A percentile compares a stretch with the other conserved stretches of the same genome.
Conservation (phyloP, 2,329 filamentous ascomycete species). For the Tolypocladium tropicale region DNA sequence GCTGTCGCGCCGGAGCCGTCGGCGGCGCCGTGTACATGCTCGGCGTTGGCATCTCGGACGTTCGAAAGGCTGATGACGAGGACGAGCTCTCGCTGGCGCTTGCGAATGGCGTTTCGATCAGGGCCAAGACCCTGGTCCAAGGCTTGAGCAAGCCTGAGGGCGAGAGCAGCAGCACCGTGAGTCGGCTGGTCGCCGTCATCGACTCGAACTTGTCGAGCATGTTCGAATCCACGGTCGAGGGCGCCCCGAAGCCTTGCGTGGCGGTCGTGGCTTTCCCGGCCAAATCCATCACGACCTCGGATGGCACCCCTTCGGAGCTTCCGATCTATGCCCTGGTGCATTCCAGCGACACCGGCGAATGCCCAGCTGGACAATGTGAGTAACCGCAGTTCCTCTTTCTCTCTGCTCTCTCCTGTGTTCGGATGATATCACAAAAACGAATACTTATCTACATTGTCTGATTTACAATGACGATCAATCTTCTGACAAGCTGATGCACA, state of each 20-base stretch:
- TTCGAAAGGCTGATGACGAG: slow-evolving; percentile 10
- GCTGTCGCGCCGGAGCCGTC: slow-evolving; percentile 81
- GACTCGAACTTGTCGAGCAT: slow-evolving; percentile 53
- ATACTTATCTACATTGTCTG: slow-evolving; percentile 99
- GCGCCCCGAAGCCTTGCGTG: slow-evolving; percentile 63
- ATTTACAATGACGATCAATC: slow-evolving; percentile 76
- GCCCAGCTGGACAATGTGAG: slow-evolving; percentile 83
- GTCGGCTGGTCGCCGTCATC: slow-evolving; percentile 58
- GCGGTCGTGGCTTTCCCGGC: slow-evolving; percentile 58
- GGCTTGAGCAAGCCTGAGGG: slow-evolving; percentile 21
- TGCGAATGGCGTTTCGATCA: slow-evolving; percentile 46
- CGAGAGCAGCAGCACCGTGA: slow-evolving; percentile 27
- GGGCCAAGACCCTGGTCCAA: slow-evolving; percentile 42
- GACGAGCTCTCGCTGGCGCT: slow-evolving; percentile 36
- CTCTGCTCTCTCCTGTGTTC: slow-evolving; percentile 37
- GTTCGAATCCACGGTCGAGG: slow-evolving; percentile 65
- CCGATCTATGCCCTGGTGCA: slow-evolving; percentile 60
- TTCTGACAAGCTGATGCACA: slow-evolving; percentile 82
- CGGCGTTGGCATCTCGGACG: slow-evolving; percentile 50
- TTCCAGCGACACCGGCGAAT: slow-evolving; percentile 87
- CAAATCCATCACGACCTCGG: slow-evolving; percentile 28
- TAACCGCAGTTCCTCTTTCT: slow-evolving; percentile 20
- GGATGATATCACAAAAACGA: slow-evolving; percentile 72
- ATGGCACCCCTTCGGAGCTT: slow-evolving; percentile 23
- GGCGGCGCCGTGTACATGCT: slow-evolving; percentile 88